Percentiles rank a stretch among this genome's conserved stretches.
Conservation (phyloP, 306 rosid genomes). For the Vicia faba region DNA sequence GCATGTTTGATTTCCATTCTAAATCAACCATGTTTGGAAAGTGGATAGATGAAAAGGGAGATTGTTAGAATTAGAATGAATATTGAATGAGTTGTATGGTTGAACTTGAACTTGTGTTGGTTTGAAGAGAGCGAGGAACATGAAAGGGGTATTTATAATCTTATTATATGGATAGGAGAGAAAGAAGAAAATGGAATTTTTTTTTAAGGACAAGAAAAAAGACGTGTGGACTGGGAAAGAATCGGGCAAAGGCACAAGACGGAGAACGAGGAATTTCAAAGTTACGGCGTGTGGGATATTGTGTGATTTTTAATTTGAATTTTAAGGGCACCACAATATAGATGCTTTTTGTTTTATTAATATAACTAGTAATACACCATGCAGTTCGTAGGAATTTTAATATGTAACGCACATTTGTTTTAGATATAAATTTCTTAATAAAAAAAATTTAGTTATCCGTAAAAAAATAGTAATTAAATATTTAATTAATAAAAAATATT, state of each 20-base stretch:
- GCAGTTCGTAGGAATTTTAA: too few relatives aligned
- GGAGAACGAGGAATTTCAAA: slow-evolving; percentile 45
- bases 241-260: slow-evolving; percentile 11
- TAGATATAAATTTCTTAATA: too few relatives aligned
- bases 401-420: too few relatives aligned
- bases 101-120: slow-evolving; percentile 17
- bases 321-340: not conserved
- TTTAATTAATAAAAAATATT: too few relatives aligned
- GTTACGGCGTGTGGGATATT: slow-evolving; percentile 30
- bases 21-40: slow-evolving; percentile 65
- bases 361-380: too few relatives aligned
- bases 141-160: slow-evolving; percentile 19
- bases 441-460: too few relatives aligned
- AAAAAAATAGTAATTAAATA: too few relatives aligned
- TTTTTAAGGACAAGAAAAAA: slow-evolving; percentile 42
- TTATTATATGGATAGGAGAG: not conserved
- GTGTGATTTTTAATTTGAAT: not conserved
- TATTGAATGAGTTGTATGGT: not conserved
- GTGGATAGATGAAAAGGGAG: not conserved
- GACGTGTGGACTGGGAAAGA: slow-evolving; percentile 68
- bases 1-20: slow-evolving; percentile 71
- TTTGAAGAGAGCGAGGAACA: slow-evolving; percentile 3
- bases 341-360: not conserved
- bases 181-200: slow-evolving; percentile 2
- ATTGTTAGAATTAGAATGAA: not conserved